Evolutionary conservation across 148 eudicot species (phyloP).

Genomic region (Dysphania ambrosioides): DNA sequence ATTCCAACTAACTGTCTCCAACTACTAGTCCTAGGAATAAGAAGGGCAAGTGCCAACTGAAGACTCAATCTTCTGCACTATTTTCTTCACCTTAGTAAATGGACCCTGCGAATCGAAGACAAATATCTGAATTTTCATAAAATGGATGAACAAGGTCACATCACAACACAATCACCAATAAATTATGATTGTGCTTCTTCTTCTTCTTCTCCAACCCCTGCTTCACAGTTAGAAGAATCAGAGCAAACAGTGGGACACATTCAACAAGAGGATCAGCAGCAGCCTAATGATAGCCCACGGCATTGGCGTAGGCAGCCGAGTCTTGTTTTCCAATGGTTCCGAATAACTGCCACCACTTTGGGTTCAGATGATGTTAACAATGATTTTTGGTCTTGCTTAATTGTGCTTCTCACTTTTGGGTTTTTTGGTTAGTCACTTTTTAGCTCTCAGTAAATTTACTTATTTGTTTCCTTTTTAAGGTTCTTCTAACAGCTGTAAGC

Average conservation of each 20-base stretch:
- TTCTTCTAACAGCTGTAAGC: background rate
- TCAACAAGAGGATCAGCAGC: slow-evolving; percentile 20
- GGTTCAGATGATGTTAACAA: slow-evolving; percentile 21
- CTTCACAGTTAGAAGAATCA: slow-evolving; percentile 29
- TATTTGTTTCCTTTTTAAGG: background rate
- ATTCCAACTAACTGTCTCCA: slow-evolving; percentile 32
- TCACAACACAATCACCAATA: background rate
- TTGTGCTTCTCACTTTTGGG: slow-evolving; percentile 49
- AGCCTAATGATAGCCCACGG: slow-evolving; percentile 1
- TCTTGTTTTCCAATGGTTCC: slow-evolving; percentile 23
- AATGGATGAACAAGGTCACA: slow-evolving; percentile 34
- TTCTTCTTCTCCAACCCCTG: slow-evolving; percentile 18
- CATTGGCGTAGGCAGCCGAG: slow-evolving; percentile 12
- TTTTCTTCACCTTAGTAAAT: background rate
- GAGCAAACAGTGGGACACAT: slow-evolving; percentile 23
- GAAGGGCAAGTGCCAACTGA: slow-evolving; percentile 18
- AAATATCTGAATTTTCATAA: background rate
- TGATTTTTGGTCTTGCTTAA: slow-evolving; percentile 47
- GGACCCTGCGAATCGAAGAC: background rate
- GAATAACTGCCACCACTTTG: slow-evolving; percentile 15
- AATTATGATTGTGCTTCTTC: slow-evolving; percentile 5
- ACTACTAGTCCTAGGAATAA: slow-evolving; percentile 20
- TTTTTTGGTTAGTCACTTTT: slow-evolving; percentile 41
- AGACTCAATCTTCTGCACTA: background rate
- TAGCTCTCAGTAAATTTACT: background rate